Evolutionary conservation across 1,284 basidiomycete genomes (phyloP).

Genomic region (Somion occarium): DNA sequence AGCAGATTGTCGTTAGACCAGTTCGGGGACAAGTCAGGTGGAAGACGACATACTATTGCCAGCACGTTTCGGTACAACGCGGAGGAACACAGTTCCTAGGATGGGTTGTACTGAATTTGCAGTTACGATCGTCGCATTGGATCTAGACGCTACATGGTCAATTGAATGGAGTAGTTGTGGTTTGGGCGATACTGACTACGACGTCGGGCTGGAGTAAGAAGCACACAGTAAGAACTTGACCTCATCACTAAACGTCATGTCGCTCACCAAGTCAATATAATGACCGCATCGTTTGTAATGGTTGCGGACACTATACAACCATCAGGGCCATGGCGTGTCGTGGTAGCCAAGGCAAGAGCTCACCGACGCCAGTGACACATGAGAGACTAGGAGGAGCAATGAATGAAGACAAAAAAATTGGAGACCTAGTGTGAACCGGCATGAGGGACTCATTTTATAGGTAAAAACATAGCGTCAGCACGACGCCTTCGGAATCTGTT

Average conservation of each 20-base stretch:
- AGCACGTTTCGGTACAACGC: constrained; percentile 58
- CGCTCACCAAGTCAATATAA: constrained; percentile 47
- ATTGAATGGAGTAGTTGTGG: constrained; percentile 10
- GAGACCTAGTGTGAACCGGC: background rate
- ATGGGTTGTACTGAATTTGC: constrained; percentile 68
- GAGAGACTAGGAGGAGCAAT: constrained; percentile 8
- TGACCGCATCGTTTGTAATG: constrained; percentile 54
- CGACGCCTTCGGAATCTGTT: constrained; percentile 2
- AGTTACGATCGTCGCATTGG: constrained; percentile 54
- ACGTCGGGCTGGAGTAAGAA: constrained; percentile 44
- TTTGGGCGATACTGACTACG: constrained; percentile 29
- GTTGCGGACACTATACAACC: constrained; percentile 48
- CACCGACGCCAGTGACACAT: constrained; percentile 65
- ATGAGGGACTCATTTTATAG: constrained; percentile 4
- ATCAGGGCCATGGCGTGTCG: too few species aligned
- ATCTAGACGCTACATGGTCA: constrained; percentile 33
- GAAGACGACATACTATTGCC: constrained; percentile 63
- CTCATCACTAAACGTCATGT: too few species aligned
- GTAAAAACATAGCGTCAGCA: constrained; percentile 3
- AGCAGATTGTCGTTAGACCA: constrained; percentile 15
- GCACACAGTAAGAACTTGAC: constrained; percentile 12
- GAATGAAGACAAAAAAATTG: constrained; percentile 7
- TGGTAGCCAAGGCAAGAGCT: too few species aligned
- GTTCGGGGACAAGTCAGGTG: constrained; percentile 7
- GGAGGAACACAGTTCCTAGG: constrained; percentile 52